Percentiles rank a stretch among this genome's conserved stretches.
Evolutionary conservation across 768 basidiomycete genomes (phyloP).

Genomic region (Boletellus emodensis): DNA sequence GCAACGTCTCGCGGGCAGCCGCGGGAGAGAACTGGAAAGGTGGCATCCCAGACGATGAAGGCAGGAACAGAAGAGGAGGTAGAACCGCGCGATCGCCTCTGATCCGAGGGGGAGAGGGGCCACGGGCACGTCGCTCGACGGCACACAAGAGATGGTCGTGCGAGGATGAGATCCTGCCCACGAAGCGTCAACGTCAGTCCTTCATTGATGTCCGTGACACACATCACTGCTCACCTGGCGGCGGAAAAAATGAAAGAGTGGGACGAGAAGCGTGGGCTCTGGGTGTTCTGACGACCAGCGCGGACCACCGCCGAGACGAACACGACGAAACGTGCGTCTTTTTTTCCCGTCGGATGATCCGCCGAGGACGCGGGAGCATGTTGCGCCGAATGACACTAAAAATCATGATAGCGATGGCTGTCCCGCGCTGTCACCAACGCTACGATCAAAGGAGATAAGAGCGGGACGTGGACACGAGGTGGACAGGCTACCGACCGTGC

Average conservation of each 20-base stretch:
- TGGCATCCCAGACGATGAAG: no score
- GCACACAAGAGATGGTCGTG: no score
- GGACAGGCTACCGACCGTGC: background rate
- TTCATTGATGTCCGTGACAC: no score
- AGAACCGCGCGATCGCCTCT: no score
- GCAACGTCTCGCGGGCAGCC: no score
- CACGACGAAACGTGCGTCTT: slow-evolving; percentile 3
- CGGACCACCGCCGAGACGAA: background rate
- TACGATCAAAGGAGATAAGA: slow-evolving; percentile 12
- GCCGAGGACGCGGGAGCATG: slow-evolving; percentile 5
- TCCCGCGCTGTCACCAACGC: slow-evolving; percentile 8
- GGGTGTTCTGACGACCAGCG: slow-evolving; percentile 13
- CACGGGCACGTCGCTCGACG: no score
- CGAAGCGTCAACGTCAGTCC: no score
- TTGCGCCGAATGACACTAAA: background rate
- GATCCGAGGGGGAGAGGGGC: no score
- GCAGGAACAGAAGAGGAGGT: no score
- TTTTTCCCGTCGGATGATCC: slow-evolving; percentile 5
- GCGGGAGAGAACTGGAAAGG: no score
- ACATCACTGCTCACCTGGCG: no score
- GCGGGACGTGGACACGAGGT: background rate
- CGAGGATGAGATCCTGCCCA: no score
- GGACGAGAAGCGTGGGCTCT: background rate
- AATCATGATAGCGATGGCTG: slow-evolving; percentile 1
- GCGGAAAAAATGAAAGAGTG: background rate